Percentiles rank a stretch among this genome's conserved stretches.
phyloP scores from a whole-genome alignment of 305 asterid species.

The Nicotiana rustica region DNA sequence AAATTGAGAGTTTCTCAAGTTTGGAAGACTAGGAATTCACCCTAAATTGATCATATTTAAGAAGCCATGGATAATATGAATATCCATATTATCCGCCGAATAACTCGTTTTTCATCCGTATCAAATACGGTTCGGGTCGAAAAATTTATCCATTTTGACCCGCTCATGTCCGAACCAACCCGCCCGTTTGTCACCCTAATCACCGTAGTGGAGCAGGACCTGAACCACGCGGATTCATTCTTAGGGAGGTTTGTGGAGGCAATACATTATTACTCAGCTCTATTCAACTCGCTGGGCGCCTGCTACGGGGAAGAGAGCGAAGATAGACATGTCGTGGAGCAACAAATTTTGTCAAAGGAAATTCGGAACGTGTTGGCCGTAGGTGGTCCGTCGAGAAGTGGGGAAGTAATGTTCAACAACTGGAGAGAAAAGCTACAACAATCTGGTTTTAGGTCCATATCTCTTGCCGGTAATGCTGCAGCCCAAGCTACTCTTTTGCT shows the following conservation, averaged over 20 bases:
- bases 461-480: conserved; percentile 92
- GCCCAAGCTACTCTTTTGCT: conserved; percentile 91
- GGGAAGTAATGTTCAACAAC: conserved; percentile 75
- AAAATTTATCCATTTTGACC: too few species aligned
- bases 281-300: conserved; percentile 93
- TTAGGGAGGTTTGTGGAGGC: conserved; percentile 96
- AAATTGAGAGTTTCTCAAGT: too few species aligned
- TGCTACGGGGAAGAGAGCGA: conserved; percentile 97
- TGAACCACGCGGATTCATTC: conserved; percentile 91
- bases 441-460: conserved; percentile 81
- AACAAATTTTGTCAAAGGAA: conserved; percentile 87
- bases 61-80: too few species aligned
- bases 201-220: conserved; percentile 86
- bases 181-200: too few species aligned
- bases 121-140: too few species aligned
- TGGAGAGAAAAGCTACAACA: conserved; percentile 96
- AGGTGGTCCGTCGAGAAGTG: conserved; percentile 83
- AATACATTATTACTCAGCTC: conserved; percentile 93
- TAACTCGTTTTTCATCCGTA: too few species aligned
- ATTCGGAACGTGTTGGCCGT: conserved; percentile 68
- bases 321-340: conserved; percentile 95
- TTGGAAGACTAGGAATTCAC: too few species aligned
- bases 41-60: too few species aligned
- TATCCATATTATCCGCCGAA: too few species aligned
- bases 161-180: too few species aligned